Base-by-base conservation (phyloP, 805 yeast species). In the Pichia cephalocereana region DNA sequence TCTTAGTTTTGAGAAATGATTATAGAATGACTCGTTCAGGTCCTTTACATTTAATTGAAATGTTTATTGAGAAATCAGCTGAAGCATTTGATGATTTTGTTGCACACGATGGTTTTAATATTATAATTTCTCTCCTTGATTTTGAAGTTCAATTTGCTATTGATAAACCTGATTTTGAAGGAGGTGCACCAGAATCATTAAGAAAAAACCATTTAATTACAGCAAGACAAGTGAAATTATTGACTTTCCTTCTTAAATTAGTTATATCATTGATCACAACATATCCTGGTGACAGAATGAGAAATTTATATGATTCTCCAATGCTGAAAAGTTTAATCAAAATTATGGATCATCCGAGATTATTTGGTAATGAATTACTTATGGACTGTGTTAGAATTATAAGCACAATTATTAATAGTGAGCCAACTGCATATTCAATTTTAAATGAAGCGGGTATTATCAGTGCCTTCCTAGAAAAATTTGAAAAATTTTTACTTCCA, bases 221-320 rank as follows among this genome's bases (percentile, higher is more conserved):
- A 7, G 79, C 75, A 54, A 70, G 80, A 51, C 88, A 84, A 57
- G 76, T 81, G 9, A 74, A 78, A 39, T 70, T 76, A 51, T 66
- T 82, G n/a, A 69, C 77, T 52, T 74, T 80, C 39, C 61, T 85
- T 44, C 64, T 88, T 55, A 84, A 80, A 52, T 72, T 89, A 27
- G 80, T 83, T 0, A 64, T 78, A 23, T 75, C 80, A 52, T 64
- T 89, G 42, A 71, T 90, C 40, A 78, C 77, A 47, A 73, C 81
- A n/a, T 88, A 86, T 46, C 76, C 83, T 6, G 93, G 95, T 40
- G 96, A 89, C 60, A 72, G 93, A 50, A 76, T 88, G 58, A 77
- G 96, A 62, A 87, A 87, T 53, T 64, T 91, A 38, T 86, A 87
- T 57, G 98, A 91, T 58, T 86, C 96, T 0, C 81, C 89, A 0